A percentile compares a stretch with the other conserved stretches of the same genome.
Evolutionary conservation across 2,329 filamentous ascomycete genomes (phyloP).

Genomic region (Colletotrichum sublineola): DNA sequence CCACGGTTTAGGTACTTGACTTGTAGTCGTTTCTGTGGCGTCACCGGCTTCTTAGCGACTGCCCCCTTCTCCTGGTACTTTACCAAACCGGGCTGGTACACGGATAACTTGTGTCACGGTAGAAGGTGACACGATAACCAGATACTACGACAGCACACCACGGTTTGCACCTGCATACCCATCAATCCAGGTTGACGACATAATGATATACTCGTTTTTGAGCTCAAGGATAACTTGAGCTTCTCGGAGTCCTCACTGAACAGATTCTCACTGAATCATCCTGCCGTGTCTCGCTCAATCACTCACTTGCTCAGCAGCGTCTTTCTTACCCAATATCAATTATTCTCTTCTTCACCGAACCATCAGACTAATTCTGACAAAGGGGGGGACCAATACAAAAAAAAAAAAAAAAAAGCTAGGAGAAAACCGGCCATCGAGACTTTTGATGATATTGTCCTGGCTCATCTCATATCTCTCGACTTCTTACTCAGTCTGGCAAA

Average conservation of each 20-base stretch:
- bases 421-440: conserved; percentile 12
- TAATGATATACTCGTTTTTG: conserved; percentile 19
- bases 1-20: not conserved
- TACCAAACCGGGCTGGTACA: conserved; percentile 27
- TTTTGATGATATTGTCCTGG: conserved; percentile 2
- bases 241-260: conserved; percentile 8
- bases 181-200: conserved; percentile 15
- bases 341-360: conserved; percentile 26
- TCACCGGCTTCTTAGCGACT: conserved; percentile 31
- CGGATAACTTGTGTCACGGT: conserved; percentile 29
- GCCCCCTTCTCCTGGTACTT: conserved; percentile 28
- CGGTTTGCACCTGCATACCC: conserved; percentile 1
- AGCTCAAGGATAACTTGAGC: not conserved
- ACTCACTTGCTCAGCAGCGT: not conserved
- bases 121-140: conserved; percentile 24
- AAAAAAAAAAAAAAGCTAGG: not conserved
- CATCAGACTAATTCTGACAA: not conserved
- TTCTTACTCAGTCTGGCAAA: conserved; percentile 20
- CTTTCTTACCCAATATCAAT: not conserved
- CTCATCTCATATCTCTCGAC: conserved; percentile 21
- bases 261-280: conserved; percentile 2
- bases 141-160: conserved; percentile 24
- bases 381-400: too few relatives aligned
- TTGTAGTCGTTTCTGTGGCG: conserved; percentile 22
- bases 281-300: not conserved